These are phyloP conservation scores for Russula sp. DNA, from an alignment of 768 basidiomycete species.

Conservation along the genomic window DNA sequence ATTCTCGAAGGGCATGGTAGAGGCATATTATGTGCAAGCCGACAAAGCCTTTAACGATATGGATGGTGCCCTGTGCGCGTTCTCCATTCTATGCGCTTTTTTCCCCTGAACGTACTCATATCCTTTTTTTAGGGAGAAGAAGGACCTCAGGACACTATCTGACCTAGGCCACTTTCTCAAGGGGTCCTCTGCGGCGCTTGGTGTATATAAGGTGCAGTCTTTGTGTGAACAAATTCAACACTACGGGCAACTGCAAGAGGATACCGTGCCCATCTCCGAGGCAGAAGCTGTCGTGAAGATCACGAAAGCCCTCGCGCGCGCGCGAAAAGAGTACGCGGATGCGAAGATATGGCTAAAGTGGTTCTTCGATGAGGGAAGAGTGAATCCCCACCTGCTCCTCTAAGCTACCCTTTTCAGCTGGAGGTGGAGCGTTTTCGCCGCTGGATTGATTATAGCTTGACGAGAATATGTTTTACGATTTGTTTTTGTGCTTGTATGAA, in stretches of 20 bases:
- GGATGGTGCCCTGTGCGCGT: constrained; percentile 37
- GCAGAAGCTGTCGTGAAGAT: constrained; percentile 15
- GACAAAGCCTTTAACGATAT: constrained; percentile 68
- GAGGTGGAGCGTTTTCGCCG: background rate
- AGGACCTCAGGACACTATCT: constrained; percentile 62
- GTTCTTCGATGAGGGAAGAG: background rate
- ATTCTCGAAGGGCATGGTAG: constrained; percentile 74
- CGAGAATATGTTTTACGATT: background rate
- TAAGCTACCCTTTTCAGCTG: background rate
- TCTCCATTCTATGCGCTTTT: background rate
- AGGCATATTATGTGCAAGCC: constrained; percentile 78
- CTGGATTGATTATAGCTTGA: background rate
- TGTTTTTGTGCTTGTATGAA: background rate
- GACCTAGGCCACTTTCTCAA: constrained; percentile 90
- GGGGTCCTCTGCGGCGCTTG: constrained; percentile 92
- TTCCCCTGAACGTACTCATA: constrained; percentile 33
- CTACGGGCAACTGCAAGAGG: constrained; percentile 31
- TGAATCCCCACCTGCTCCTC: background rate
- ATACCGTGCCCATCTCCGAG: background rate
- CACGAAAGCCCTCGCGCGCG: constrained; percentile 7
- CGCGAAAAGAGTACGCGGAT: constrained; percentile 10
- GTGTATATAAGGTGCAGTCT: constrained; percentile 69
- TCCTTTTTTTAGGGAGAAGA: constrained; percentile 30
- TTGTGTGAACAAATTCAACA: constrained; percentile 92
- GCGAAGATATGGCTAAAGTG: constrained; percentile 14